Conservation (phyloP, 352 stramenopile species). For the Plasmopara muralis region DNA sequence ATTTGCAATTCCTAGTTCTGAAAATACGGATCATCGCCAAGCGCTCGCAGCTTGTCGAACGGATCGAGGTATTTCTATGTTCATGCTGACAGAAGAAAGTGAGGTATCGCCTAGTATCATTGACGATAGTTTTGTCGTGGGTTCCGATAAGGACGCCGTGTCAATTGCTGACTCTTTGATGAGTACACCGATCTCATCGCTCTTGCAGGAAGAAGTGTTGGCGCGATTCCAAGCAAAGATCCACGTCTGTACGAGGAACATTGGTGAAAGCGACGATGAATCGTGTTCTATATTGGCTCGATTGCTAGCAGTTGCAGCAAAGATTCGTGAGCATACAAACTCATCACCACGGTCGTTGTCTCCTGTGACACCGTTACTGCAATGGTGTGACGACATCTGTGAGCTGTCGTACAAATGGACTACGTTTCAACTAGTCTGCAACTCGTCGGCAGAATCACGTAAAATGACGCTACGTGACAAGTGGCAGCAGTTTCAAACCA, state of each 20-base stretch:
- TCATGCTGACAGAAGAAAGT: slow-evolving; percentile 2
- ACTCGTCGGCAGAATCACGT: slow-evolving; percentile 7
- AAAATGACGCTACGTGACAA: slow-evolving; percentile 10
- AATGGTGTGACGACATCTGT: slow-evolving; percentile 31
- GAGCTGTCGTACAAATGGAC: slow-evolving; percentile 53
- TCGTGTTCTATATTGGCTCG: slow-evolving; percentile 14
- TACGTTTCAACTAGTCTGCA: slow-evolving; percentile 57
- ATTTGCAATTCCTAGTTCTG: not conserved
- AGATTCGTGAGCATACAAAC: slow-evolving; percentile 10
- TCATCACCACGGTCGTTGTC: slow-evolving; percentile 9
- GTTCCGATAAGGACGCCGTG: slow-evolving; percentile 3
- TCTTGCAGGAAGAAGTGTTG: slow-evolving; percentile 4
- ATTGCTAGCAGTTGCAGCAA: slow-evolving; percentile 12
- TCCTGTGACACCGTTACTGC: slow-evolving; percentile 6
- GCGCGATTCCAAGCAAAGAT: slow-evolving; percentile 11
- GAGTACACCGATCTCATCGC: slow-evolving; percentile 4
- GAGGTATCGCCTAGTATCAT: slow-evolving; percentile 1
- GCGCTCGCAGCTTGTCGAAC: slow-evolving; percentile 11
- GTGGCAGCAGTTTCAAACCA: slow-evolving; percentile 35
- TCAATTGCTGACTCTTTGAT: slow-evolving; percentile 14
- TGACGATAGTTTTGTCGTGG: slow-evolving; percentile 1
- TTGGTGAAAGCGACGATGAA: slow-evolving; percentile 23
- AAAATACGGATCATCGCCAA: not conserved
- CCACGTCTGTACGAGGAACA: slow-evolving; percentile 6
- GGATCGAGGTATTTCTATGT: slow-evolving; percentile 4